phyloP scores from a whole-genome alignment of 768 basidiomycete species.

The Tulasnella calospora region DNA sequence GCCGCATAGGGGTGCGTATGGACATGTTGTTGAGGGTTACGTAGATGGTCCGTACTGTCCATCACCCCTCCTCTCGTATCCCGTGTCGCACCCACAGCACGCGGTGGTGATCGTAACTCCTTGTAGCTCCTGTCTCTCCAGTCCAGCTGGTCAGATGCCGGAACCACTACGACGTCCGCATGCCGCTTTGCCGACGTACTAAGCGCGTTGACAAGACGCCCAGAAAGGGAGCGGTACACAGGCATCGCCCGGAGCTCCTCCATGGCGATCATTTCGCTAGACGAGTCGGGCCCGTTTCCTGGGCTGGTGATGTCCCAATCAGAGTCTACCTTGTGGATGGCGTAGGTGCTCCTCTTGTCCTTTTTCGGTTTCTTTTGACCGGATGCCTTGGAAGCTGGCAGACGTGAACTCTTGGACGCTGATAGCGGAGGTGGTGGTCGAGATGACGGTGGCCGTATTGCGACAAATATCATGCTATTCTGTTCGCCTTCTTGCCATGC shows the following conservation, averaged over 20 bases:
- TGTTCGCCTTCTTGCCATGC: not conserved
- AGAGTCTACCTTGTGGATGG: not conserved
- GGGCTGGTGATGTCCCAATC: not conserved
- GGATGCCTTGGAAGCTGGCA: not conserved
- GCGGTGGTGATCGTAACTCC: not conserved
- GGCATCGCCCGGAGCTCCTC: not conserved
- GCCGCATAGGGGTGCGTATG: not conserved
- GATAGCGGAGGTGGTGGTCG: not conserved
- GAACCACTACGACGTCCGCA: not conserved
- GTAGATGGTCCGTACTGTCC: slow-evolving; percentile 3
- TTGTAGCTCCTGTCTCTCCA: not conserved
- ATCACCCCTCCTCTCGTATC: not conserved
- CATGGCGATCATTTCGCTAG: not conserved
- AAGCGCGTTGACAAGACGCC: not conserved
- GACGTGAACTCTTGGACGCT: not conserved
- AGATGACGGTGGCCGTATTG: not conserved
- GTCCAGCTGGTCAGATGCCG: not conserved
- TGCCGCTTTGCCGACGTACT: not conserved
- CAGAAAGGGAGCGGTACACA: not conserved
- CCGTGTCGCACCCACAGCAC: not conserved
- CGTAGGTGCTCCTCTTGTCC: not conserved
- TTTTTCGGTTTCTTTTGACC: not conserved
- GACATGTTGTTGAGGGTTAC: not conserved
- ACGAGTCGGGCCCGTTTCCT: not conserved
- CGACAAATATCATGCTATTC: not conserved